Percentiles rank a stretch among this genome's conserved stretches.
Conservation (phyloP, 495 filamentous ascomycete species). For the Xylaria scruposa region DNA sequence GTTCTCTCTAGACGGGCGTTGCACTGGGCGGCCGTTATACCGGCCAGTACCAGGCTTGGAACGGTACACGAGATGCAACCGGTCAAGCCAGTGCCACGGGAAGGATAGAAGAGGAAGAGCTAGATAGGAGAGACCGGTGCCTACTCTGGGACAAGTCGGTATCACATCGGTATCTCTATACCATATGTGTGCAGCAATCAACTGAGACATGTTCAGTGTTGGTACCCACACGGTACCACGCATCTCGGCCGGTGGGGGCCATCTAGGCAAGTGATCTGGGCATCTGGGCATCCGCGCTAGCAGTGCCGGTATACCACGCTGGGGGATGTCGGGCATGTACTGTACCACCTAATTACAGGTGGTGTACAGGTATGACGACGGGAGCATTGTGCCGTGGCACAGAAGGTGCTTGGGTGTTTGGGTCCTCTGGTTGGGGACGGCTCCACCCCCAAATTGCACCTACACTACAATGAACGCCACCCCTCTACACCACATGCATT, state of each 20-base stretch:
- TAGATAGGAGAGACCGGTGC: neutral
- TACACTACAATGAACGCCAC: conserved; percentile 26
- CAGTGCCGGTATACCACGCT: conserved; percentile 1
- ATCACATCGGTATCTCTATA: neutral
- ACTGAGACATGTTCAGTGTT: neutral
- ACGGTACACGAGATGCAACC: conserved; percentile 20
- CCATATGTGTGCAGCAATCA: neutral
- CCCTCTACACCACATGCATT: conserved; percentile 21
- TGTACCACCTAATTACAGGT: neutral
- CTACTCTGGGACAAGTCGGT: no score
- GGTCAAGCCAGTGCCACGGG: conserved; percentile 22
- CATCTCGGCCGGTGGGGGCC: conserved; percentile 15
- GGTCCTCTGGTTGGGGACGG: neutral
- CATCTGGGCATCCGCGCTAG: conserved; percentile 6
- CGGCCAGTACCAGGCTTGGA: conserved; percentile 11
- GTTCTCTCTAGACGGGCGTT: conserved; percentile 6
- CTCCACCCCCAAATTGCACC: conserved; percentile 11
- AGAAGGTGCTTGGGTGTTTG: neutral
- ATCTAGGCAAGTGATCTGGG: neutral
- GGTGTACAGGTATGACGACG: conserved; percentile 5
- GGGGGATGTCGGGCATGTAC: neutral
- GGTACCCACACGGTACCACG: neutral
- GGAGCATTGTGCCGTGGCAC: conserved; percentile 14
- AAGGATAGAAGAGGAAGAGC: conserved; percentile 1
- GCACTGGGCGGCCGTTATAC: conserved; percentile 13